Percentiles rank a stretch among this genome's conserved stretches.
Evolutionary conservation across 78 protist species (phyloP).

Genomic region (Mantamonas sphyraenae): DNA sequence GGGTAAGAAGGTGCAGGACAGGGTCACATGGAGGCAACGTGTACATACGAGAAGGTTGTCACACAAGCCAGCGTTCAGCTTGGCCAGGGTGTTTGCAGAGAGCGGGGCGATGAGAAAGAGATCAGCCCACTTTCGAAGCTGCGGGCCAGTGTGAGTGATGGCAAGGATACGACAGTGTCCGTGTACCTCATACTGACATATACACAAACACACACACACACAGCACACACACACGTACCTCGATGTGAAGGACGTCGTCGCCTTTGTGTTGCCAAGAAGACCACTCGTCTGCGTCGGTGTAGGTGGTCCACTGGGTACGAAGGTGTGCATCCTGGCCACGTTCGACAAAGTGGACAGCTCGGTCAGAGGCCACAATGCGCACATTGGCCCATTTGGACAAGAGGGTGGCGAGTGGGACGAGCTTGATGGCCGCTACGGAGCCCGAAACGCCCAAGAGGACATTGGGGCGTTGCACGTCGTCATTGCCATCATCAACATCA

Average conservation of each 20-base stretch:
- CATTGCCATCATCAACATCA: too few relatives aligned
- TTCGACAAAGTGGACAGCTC: not conserved
- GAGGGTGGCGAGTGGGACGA: not conserved
- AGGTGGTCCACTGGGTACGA: too few relatives aligned
- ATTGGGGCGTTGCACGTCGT: too few relatives aligned
- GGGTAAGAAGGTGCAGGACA: too few relatives aligned
- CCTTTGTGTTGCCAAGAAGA: conserved; percentile 18
- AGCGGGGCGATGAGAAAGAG: conserved; percentile 77
- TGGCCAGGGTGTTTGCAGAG: conserved; percentile 85
- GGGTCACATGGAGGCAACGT: too few relatives aligned
- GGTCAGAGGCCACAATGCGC: not conserved
- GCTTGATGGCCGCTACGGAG: conserved; percentile 15
- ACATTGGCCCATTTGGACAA: not conserved
- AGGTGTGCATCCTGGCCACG: not conserved
- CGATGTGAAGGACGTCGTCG: conserved; percentile 62
- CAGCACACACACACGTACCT: too few relatives aligned
- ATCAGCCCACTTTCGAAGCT: conserved; percentile 81
- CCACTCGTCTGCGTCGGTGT: conserved; percentile 73
- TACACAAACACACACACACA: too few relatives aligned
- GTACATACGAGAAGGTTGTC: conserved; percentile 63
- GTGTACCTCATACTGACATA: not conserved
- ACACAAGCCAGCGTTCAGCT: conserved; percentile 63
- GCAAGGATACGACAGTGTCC: not conserved
- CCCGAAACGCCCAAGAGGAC: conserved; percentile 3
- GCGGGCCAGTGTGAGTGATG: not conserved